phyloP scores from a whole-genome alignment of 495 filamentous ascomycete species.

The Penicillium waksmanii region DNA sequence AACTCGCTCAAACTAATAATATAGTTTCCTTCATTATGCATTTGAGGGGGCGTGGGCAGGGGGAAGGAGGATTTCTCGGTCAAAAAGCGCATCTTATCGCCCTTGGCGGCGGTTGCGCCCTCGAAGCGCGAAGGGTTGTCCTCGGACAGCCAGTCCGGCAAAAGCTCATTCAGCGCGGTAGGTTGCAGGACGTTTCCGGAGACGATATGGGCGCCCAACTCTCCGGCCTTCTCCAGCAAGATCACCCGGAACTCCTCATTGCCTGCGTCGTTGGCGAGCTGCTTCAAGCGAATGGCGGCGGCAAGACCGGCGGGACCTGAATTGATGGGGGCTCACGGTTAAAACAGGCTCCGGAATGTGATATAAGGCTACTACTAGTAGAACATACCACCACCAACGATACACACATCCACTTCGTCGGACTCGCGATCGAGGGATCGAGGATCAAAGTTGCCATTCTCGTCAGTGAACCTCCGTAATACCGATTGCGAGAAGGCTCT shows the following conservation, averaged over 20 bases:
- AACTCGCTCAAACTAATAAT: slow-evolving; percentile 95
- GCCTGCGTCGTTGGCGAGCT: slow-evolving; percentile 92
- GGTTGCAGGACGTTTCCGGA: slow-evolving; percentile 96
- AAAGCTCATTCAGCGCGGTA: slow-evolving; percentile 81
- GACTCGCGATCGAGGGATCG: slow-evolving; percentile 78
- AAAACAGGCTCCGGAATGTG: slow-evolving; percentile 9
- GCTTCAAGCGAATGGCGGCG: slow-evolving; percentile 93
- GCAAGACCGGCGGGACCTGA: slow-evolving; percentile 85
- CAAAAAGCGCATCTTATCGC: slow-evolving; percentile 91
- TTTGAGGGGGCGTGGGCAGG: slow-evolving; percentile 89
- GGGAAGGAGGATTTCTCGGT: slow-evolving; percentile 80
- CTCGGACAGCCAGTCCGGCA: slow-evolving; percentile 91
- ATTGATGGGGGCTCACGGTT: slow-evolving; percentile 16
- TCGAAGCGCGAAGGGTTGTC: slow-evolving; percentile 85
- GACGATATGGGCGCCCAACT: slow-evolving; percentile 92
- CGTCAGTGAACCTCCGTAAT: slow-evolving; percentile 51
- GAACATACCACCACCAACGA: slow-evolving; percentile 81
- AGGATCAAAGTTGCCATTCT: slow-evolving; percentile 72
- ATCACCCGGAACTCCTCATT: slow-evolving; percentile 95
- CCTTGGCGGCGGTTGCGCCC: slow-evolving; percentile 76
- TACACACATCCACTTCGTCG: slow-evolving; percentile 94
- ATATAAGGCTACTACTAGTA: too few relatives aligned
- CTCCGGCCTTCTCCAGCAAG: slow-evolving; percentile 92
- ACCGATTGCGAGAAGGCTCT: slow-evolving; percentile 56
- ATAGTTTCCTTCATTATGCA: slow-evolving; percentile 98